A percentile compares a stretch with the other conserved stretches of the same genome.
Evolutionary conservation across 352 stramenopile species (phyloP).

Genomic region (Plasmopara halstedii): DNA sequence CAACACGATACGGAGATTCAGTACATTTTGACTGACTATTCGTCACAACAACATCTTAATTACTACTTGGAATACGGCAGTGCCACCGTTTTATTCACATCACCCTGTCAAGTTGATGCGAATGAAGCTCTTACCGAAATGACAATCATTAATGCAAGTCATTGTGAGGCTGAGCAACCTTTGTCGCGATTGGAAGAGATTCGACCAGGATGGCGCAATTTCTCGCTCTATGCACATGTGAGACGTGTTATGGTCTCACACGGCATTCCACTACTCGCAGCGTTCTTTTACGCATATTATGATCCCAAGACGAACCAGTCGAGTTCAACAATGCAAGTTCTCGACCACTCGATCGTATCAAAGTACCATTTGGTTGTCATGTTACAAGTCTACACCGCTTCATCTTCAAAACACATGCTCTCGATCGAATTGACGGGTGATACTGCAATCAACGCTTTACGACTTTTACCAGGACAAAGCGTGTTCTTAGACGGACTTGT

Average conservation of each 20-base stretch:
- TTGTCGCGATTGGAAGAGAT: slow-evolving; percentile 23
- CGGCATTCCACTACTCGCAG: slow-evolving; percentile 52
- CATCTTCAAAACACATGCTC: slow-evolving; percentile 24
- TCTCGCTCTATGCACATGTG: slow-evolving; percentile 50
- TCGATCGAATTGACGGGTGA: slow-evolving; percentile 44
- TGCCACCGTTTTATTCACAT: slow-evolving; percentile 42
- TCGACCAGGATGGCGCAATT: slow-evolving; percentile 31
- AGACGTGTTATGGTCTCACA: slow-evolving; percentile 45
- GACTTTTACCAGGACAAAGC: slow-evolving; percentile 37
- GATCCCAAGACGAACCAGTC: slow-evolving; percentile 43
- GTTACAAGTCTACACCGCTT: slow-evolving; percentile 44
- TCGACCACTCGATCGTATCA: slow-evolving; percentile 47
- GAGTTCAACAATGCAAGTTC: slow-evolving; percentile 7
- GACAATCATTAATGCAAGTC: slow-evolving; percentile 2
- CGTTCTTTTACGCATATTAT: slow-evolving; percentile 65
- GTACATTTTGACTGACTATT: slow-evolving; percentile 51
- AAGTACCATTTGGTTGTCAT: slow-evolving; percentile 60
- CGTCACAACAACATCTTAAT: slow-evolving; percentile 32
- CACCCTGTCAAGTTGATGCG: slow-evolving; percentile 1
- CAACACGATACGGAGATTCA: slow-evolving; percentile 38
- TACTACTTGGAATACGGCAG: slow-evolving; percentile 69
- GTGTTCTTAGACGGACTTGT: slow-evolving; percentile 49
- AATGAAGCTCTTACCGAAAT: neutral
- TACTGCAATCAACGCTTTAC: slow-evolving; percentile 36
- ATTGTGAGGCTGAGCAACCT: slow-evolving; percentile 14